Evolutionary conservation across 352 stramenopile genomes (phyloP), one percentile per base, ranked within the genome.

Genomic region (Pythium insidiosum): DNA sequence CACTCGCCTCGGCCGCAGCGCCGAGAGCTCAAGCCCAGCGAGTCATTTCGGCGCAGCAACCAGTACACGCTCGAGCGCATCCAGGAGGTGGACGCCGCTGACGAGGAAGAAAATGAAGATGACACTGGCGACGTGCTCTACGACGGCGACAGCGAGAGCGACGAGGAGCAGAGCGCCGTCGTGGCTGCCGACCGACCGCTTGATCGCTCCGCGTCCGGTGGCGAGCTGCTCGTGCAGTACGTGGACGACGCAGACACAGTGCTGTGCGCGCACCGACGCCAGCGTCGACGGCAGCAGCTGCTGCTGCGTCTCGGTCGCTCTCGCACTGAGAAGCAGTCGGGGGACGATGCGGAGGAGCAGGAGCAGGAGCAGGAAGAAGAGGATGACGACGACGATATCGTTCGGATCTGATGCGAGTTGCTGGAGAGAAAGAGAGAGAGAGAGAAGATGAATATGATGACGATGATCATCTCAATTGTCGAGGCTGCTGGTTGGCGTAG

Each of bases 331-430:
- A n/a, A n/a, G n/a, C n/a, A n/a, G n/a, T n/a, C n/a, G n/a, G n/a
- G n/a, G n/a, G n/a, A n/a, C n/a, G n/a, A n/a, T n/a, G n/a, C n/a
- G n/a, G 46, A 51, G 18, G 56, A 49, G 19, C 42, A 53, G n/a
- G 51, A 58, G 20, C 42, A 43, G 5, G 36, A 15, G n/a, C 39
- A 35, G 5, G 24, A 36, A 10, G 33, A 38, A 19, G 51, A 59
- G 5, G 19, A 50, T n/a, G 51, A 59, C 28, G 38, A 59, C 22
- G 33, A 59, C 34, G 51, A 59, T 26, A 23, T 53, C 15, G 51
- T 59, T 22, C 39, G 38, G 11, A 53, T 59, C 18, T 59, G 49
- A 43, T 26, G 11, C 26, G 18, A 42, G 5, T 42, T 28, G 26
- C 9, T 15, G 7, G 36, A 7, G 5, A 7, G 7, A 6, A 20